phyloP scores from a whole-genome alignment of 805 yeast genomes.

The Grigorovia jiainica region DNA sequence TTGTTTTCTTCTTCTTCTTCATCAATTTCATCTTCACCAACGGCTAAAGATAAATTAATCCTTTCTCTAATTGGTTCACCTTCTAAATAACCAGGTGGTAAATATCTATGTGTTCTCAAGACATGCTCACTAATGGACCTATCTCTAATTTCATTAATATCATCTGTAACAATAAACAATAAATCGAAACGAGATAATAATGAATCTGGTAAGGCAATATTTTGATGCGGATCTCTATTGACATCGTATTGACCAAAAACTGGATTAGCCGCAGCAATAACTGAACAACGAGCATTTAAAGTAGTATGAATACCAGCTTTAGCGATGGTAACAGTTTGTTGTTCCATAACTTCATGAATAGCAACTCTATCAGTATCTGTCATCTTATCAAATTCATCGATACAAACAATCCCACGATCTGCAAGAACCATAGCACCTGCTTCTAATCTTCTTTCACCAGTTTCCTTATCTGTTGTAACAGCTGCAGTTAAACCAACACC shows the following conservation, averaged over 20 bases:
- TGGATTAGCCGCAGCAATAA: slow-evolving; percentile 96
- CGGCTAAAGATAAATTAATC: slow-evolving; percentile 60
- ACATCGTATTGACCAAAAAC: slow-evolving; percentile 94
- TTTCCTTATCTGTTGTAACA: slow-evolving; percentile 90
- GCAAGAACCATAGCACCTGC: slow-evolving; percentile 99
- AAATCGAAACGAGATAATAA: slow-evolving; percentile 93
- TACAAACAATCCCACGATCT: slow-evolving; percentile 94
- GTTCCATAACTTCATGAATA: slow-evolving; percentile 99
- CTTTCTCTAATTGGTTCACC: slow-evolving; percentile 90
- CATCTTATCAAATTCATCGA: slow-evolving; percentile 98
- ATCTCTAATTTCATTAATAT: slow-evolving; percentile 75
- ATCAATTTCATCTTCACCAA: slow-evolving; percentile 52
- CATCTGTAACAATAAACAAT: slow-evolving; percentile 91
- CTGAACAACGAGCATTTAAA: slow-evolving; percentile 91
- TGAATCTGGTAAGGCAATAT: slow-evolving; percentile 95
- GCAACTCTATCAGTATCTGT: slow-evolving; percentile 94
- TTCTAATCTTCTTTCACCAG: slow-evolving; percentile 92
- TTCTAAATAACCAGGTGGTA: slow-evolving; percentile 80
- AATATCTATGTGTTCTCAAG: slow-evolving; percentile 80
- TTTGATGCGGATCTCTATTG: slow-evolving; percentile 91
- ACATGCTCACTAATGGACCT: slow-evolving; percentile 90
- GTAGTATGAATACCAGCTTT: slow-evolving; percentile 98
- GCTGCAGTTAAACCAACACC: slow-evolving; percentile 99
- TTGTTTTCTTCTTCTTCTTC: slow-evolving; percentile 22
- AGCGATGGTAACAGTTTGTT: slow-evolving; percentile 95